Percentiles rank a stretch among this genome's conserved stretches.
Conservation (phyloP, 2,329 filamentous ascomycete species). For the Periconia sp. region DNA sequence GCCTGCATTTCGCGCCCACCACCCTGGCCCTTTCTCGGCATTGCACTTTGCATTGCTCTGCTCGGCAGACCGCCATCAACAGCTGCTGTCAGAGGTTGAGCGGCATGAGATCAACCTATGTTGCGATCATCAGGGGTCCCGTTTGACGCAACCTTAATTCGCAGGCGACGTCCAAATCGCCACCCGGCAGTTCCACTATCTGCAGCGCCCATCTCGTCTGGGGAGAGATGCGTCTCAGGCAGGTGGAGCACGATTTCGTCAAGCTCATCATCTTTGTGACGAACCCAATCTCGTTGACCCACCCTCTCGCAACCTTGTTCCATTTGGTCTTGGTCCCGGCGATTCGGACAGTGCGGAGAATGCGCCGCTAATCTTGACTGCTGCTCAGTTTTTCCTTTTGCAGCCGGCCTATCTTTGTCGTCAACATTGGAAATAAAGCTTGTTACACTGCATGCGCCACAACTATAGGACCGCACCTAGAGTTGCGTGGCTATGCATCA, state of each 20-base stretch:
- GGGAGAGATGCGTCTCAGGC: conserved; percentile 4
- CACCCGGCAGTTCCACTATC: conserved; percentile 7
- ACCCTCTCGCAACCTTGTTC: conserved; percentile 1
- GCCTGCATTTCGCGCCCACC: conserved; percentile 1
- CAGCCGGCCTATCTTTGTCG: too few relatives aligned
- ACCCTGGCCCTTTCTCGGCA: neutral
- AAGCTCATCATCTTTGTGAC: conserved; percentile 10
- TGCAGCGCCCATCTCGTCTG: conserved; percentile 2
- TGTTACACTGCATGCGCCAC: neutral
- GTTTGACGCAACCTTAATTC: conserved; percentile 24
- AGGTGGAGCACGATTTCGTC: conserved; percentile 6
- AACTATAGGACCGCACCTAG: too few relatives aligned
- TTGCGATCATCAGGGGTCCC: conserved; percentile 18
- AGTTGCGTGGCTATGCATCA: too few relatives aligned
- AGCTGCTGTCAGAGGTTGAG: neutral
- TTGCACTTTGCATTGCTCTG: conserved; percentile 2
- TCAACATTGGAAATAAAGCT: too few relatives aligned
- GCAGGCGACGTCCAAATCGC: conserved; percentile 8
- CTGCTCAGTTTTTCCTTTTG: conserved; percentile 1
- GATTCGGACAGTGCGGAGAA: conserved; percentile 37
- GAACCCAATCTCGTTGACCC: conserved; percentile 7
- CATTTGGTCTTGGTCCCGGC: conserved; percentile 23
- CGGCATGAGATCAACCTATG: neutral
- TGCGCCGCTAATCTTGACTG: conserved; percentile 14
- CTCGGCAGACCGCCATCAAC: neutral